Percentiles rank a stretch among this genome's conserved stretches.
phyloP scores from a whole-genome alignment of 257 asterid species.

The Cinchona pubescens region DNA sequence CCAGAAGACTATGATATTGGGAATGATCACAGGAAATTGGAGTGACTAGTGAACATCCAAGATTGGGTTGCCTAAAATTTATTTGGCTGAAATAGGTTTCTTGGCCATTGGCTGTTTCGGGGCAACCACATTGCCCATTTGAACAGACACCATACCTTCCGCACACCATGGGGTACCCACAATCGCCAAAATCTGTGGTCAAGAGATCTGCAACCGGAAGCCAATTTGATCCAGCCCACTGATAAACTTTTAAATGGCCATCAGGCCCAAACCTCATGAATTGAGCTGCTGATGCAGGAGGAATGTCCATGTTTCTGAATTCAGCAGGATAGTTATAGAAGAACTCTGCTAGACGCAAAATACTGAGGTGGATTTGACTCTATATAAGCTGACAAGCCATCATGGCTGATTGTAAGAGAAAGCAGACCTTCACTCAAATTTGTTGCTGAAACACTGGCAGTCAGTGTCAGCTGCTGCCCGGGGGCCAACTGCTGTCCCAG shows the following conservation, averaged over 20 bases:
- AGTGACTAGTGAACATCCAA: conserved; percentile 16
- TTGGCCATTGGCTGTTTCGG: conserved; percentile 1
- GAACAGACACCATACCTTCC: conserved; percentile 20
- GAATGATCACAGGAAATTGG: conserved; percentile 21
- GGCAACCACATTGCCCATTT: conserved; percentile 19
- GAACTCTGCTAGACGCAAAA: not conserved
- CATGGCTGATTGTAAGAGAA: not conserved
- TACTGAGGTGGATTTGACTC: conserved; percentile 18
- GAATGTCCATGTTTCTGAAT: not conserved
- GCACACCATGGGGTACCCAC: conserved; percentile 19
- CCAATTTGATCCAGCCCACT: not conserved
- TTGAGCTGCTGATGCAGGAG: not conserved
- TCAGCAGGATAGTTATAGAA: not conserved
- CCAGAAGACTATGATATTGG: conserved; percentile 14
- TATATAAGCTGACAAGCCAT: not conserved
- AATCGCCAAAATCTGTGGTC: not conserved
- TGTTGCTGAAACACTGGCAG: conserved; percentile 16
- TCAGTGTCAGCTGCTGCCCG: conserved; percentile 13
- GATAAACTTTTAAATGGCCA: not conserved
- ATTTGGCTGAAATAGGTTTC: conserved; percentile 3
- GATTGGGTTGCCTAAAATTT: conserved; percentile 6
- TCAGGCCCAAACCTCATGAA: not conserved
- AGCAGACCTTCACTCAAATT: conserved; percentile 15
- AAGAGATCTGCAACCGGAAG: conserved; percentile 9
- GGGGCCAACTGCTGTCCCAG: not conserved